Conservation (phyloP, 305 asterid species). For the Fraxinus platypoda region DNA sequence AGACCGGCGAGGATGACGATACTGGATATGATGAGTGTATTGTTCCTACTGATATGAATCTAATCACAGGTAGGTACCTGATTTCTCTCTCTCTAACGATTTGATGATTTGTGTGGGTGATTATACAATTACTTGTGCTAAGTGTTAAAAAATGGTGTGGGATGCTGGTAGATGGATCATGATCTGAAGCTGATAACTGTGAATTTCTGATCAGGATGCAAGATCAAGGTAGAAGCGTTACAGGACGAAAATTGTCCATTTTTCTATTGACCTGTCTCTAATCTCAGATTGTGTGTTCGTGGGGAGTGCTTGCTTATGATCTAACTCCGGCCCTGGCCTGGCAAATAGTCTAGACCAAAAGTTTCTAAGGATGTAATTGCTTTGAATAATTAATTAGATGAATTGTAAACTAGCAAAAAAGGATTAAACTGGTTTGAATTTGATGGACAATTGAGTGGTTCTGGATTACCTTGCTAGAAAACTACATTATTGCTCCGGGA, state of each 20-base stretch:
- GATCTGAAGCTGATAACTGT: not conserved
- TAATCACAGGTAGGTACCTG: conserved; percentile 59
- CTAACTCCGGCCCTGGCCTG: not conserved
- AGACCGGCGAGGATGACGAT: conserved; percentile 92
- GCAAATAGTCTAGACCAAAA: not conserved
- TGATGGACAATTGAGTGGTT: not conserved
- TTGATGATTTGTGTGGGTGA: not conserved
- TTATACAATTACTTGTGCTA: not conserved
- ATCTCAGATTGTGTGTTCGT: not conserved
- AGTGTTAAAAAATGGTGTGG: not conserved
- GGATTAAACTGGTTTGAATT: not conserved
- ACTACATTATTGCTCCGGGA: not conserved
- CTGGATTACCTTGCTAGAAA: not conserved
- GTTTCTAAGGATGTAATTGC: not conserved
- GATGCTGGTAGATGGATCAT: not conserved
- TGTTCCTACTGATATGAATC: conserved; percentile 85
- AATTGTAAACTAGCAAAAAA: not conserved
- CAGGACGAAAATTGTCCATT: not conserved
- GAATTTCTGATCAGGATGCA: not conserved
- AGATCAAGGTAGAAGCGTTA: not conserved
- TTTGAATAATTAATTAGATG: not conserved
- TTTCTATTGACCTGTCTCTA: not conserved
- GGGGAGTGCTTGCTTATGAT: not conserved
- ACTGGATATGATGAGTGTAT: conserved; percentile 91
- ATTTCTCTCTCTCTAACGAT: not conserved